Percentiles rank a stretch among this genome's conserved stretches.
phyloP scores from a whole-genome alignment of 2,329 filamentous ascomycete species.

The Aspergillus piperis region DNA sequence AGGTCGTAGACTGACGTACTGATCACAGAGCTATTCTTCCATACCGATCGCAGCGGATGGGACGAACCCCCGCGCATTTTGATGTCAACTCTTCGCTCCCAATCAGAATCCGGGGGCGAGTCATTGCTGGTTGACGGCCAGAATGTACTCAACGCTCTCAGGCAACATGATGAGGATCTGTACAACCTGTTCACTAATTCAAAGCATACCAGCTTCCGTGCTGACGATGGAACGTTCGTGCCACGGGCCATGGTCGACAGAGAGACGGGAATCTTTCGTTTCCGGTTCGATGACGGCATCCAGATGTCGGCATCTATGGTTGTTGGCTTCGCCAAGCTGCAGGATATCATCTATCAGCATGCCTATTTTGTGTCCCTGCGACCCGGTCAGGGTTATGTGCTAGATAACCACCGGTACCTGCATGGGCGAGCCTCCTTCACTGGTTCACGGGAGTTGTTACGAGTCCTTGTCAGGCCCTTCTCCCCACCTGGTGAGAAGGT shows the following conservation, averaged over 20 bases:
- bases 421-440: conserved; percentile 15
- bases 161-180: conserved; percentile 5
- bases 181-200: conserved; percentile 13
- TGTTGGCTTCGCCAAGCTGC: conserved; percentile 7
- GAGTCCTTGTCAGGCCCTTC: conserved; percentile 12
- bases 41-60: conserved; percentile 19
- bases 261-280: conserved; percentile 12
- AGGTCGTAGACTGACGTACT: not conserved
- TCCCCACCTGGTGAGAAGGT: not conserved
- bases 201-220: conserved; percentile 13
- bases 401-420: conserved; percentile 18
- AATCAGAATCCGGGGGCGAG: conserved; percentile 11
- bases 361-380: conserved; percentile 10
- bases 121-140: conserved; percentile 15
- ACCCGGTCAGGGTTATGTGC: conserved; percentile 15
- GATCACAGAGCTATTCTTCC: conserved; percentile 13
- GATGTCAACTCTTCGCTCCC: conserved; percentile 13
- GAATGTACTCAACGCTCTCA: conserved; percentile 10
- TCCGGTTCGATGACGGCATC: conserved; percentile 18
- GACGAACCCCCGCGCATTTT: conserved; percentile 14
- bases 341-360: conserved; percentile 11
- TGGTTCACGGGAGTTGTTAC: conserved; percentile 15
- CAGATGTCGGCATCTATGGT: conserved; percentile 14
- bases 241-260: conserved; percentile 14
- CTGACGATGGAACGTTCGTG: conserved; percentile 15